A percentile compares a stretch with the other conserved stretches of the same genome.
phyloP scores from a whole-genome alignment of 495 filamentous ascomycete species.

The Aspergillus carlsbadensis region DNA sequence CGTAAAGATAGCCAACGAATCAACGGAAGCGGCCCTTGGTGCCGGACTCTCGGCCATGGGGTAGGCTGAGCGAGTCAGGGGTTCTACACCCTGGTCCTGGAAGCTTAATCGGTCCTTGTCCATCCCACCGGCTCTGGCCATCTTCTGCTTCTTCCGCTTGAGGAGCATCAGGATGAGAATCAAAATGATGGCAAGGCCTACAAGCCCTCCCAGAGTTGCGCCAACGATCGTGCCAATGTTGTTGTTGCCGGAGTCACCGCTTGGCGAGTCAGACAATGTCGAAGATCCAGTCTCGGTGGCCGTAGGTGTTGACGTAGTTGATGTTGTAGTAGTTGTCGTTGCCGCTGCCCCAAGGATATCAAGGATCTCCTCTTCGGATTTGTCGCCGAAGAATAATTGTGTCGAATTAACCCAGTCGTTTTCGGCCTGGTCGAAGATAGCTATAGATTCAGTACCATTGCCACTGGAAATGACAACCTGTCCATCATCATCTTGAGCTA shows the following conservation, averaged over 20 bases:
- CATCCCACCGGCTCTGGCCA: constrained; percentile 52
- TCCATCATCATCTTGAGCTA: constrained; percentile 57
- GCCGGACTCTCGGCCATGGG: constrained; percentile 43
- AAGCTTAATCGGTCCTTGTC: constrained; percentile 64
- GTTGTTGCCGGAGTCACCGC: constrained; percentile 20
- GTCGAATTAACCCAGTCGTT: constrained; percentile 84
- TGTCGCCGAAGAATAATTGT: constrained; percentile 55
- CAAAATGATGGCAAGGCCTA: constrained; percentile 70
- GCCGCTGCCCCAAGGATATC: constrained; percentile 8
- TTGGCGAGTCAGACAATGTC: constrained; percentile 31
- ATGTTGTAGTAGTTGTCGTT: constrained; percentile 18
- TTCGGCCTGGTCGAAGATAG: constrained; percentile 75
- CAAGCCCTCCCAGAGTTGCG: constrained; percentile 73
- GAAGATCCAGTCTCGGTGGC: constrained; percentile 38
- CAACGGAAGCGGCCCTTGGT: constrained; percentile 45
- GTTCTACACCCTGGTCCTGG: constrained; percentile 59
- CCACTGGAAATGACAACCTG: constrained; percentile 80
- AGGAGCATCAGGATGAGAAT: constrained; percentile 66
- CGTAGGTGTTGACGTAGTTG: constrained; percentile 32
- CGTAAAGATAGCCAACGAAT: constrained; percentile 44
- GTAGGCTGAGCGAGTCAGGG: constrained; percentile 43
- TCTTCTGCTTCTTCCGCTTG: constrained; percentile 56
- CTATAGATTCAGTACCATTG: constrained; percentile 55
- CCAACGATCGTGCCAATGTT: constrained; percentile 65
- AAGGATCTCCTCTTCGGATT: constrained; percentile 34